Evolutionary conservation across 106 monocot species (phyloP).

Genomic region (Narthecium ossifragum): DNA sequence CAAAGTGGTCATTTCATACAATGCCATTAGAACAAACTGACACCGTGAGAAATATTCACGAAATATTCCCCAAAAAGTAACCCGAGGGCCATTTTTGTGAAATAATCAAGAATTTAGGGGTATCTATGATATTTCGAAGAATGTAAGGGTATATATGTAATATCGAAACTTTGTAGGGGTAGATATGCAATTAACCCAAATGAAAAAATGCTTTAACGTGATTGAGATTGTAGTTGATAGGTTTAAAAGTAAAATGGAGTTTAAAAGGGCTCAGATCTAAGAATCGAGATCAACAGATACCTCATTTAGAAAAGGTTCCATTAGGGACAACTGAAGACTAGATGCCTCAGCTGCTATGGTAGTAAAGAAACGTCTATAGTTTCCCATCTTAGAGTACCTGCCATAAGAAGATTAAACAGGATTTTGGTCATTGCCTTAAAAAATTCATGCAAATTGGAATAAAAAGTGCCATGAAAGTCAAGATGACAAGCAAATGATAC

Average conservation of each 20-base stretch:
- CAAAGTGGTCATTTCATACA: too few relatives aligned
- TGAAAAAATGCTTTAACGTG: neutral
- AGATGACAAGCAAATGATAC: too few relatives aligned
- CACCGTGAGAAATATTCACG: too few relatives aligned
- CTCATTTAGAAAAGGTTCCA: conserved; percentile 92
- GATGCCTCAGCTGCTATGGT: conserved; percentile 45
- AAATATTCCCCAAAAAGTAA: neutral
- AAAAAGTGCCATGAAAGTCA: too few relatives aligned
- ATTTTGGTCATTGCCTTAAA: neutral
- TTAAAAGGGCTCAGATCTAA: too few relatives aligned
- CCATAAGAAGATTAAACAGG: conserved; percentile 7
- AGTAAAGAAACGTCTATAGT: conserved; percentile 80
- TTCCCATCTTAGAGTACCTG: conserved; percentile 68
- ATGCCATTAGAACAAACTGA: too few relatives aligned
- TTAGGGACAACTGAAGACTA: conserved; percentile 58
- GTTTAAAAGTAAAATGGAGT: neutral
- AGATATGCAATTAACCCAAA: too few relatives aligned
- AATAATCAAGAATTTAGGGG: too few relatives aligned
- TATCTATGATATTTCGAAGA: too few relatives aligned
- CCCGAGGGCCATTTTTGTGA: neutral
- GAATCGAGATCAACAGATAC: conserved; percentile 20
- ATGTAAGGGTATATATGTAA: too few relatives aligned
- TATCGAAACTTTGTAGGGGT: too few relatives aligned
- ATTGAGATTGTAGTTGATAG: neutral
- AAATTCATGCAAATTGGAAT: neutral